These are phyloP conservation scores for Irpex sp. DNA, from an alignment of 1,284 basidiomycete species.

Conservation along the genomic window DNA sequence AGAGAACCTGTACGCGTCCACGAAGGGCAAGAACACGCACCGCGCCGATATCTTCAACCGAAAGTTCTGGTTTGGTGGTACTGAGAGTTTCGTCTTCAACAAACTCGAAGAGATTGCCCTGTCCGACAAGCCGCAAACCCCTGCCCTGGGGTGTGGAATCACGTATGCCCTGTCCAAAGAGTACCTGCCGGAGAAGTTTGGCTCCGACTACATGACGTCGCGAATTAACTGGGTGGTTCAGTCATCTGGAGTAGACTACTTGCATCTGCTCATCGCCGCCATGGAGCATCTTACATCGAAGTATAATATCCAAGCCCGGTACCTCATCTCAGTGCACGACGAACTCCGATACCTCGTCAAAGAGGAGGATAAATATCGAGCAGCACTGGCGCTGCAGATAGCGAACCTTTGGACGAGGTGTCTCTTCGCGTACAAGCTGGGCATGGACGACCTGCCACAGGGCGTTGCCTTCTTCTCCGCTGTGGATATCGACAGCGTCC, in stretches of 20 bases:
- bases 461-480: constrained; percentile 96
- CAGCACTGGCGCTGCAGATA: constrained; percentile 91
- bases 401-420: constrained; percentile 96
- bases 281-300: constrained; percentile 87
- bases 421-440: constrained; percentile 89
- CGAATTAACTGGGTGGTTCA: constrained; percentile 99
- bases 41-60: constrained; percentile 65
- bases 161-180: constrained; percentile 90
- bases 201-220: constrained; percentile 90
- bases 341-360: constrained; percentile 92
- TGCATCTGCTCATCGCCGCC: constrained; percentile 92
- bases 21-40: constrained; percentile 88
- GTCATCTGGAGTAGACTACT: constrained; percentile 96
- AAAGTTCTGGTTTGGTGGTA: constrained; percentile 97
- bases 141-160: constrained; percentile 91
- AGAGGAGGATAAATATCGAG: constrained; percentile 86
- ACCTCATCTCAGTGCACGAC: constrained; percentile 97
- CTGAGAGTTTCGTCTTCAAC: constrained; percentile 99
- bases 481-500: constrained; percentile 89
- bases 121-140: constrained; percentile 85
- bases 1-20: constrained; percentile 86
- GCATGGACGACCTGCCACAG: constrained; percentile 95
- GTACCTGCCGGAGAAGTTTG: constrained; percentile 76
- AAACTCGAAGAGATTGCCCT: constrained; percentile 95
- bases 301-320: constrained; percentile 88